A percentile compares a stretch with the other conserved stretches of the same genome.
Evolutionary conservation across 495 filamentous ascomycete species (phyloP).

Genomic region (Annulohypoxylon bovei): DNA sequence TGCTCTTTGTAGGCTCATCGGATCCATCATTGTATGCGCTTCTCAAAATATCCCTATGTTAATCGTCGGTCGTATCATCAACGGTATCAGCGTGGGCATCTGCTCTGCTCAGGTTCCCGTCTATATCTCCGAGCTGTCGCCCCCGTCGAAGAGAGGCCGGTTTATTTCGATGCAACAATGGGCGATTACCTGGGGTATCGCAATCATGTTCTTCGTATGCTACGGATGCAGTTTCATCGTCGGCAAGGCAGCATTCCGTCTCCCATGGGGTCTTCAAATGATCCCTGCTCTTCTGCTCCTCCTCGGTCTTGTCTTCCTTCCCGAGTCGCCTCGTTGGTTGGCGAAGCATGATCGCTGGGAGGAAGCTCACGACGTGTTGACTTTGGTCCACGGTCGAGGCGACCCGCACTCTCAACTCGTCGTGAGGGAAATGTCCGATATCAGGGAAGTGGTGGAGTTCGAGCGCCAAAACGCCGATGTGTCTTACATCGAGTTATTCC

Average conservation of each 20-base stretch:
- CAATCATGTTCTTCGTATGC: conserved; percentile 85
- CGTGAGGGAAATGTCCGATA: conserved; percentile 72
- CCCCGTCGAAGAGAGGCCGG: conserved; percentile 73
- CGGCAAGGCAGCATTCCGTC: conserved; percentile 69
- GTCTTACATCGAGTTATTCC: conserved; percentile 75
- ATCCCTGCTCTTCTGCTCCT: conserved; percentile 74
- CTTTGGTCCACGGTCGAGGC: conserved; percentile 73
- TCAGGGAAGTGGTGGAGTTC: conserved; percentile 74
- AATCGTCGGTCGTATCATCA: conserved; percentile 78
- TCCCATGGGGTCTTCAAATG: conserved; percentile 82
- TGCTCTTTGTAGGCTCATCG: conserved; percentile 53
- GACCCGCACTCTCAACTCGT: conserved; percentile 71
- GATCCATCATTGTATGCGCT: conserved; percentile 75
- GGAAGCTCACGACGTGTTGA: conserved; percentile 69
- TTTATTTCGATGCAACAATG: conserved; percentile 79
- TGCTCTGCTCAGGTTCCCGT: conserved; percentile 83
- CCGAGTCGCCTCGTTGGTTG: conserved; percentile 83
- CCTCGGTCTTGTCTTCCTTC: conserved; percentile 69
- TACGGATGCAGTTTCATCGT: conserved; percentile 77
- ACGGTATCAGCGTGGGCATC: conserved; percentile 79
- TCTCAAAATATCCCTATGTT: conserved; percentile 79
- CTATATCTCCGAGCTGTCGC: conserved; percentile 78
- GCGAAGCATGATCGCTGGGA: conserved; percentile 79
- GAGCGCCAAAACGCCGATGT: conserved; percentile 70
- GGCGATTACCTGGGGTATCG: conserved; percentile 83